Evolutionary conservation across 352 stramenopile genomes (phyloP).

Genomic region (Phytophthora pini): DNA sequence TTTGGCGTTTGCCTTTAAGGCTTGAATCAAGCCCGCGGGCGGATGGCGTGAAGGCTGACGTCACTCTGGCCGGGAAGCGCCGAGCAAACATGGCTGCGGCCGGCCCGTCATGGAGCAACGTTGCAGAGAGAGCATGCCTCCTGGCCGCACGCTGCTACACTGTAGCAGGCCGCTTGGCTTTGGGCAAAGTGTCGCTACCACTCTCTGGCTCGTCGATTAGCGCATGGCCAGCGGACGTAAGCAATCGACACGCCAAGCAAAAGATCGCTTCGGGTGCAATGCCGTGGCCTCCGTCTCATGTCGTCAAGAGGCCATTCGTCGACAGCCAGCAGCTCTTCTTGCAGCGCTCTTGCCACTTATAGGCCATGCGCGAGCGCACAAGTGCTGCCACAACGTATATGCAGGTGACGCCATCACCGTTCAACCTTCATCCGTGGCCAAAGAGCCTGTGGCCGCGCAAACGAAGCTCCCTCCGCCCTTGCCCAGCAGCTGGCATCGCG

Average conservation of each 20-base stretch:
- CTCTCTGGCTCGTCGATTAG: not conserved
- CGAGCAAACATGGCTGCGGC: not conserved
- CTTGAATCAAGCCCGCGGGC: not conserved
- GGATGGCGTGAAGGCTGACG: constrained; percentile 7
- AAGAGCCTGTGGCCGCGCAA: not conserved
- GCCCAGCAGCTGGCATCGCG: not conserved
- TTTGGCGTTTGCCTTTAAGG: not conserved
- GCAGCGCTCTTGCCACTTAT: not conserved
- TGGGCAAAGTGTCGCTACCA: not conserved
- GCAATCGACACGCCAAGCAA: not conserved
- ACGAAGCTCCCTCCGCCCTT: not conserved
- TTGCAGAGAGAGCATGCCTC: not conserved
- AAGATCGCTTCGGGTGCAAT: too few species aligned
- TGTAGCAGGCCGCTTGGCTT: not conserved
- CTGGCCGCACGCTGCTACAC: not conserved
- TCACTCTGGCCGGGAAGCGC: not conserved
- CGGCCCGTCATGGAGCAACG: not conserved
- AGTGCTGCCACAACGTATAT: not conserved
- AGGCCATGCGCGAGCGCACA: too few species aligned
- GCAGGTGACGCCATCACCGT: not conserved
- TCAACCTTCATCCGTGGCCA: not conserved
- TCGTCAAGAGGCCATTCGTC: not conserved
- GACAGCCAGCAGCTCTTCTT: not conserved
- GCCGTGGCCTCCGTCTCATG: too few species aligned
- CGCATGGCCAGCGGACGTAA: not conserved